Evolutionary conservation across 140 eudicot species (phyloP), one percentile per base, ranked within the genome.

Genomic region (Bidens hawaiensis): DNA sequence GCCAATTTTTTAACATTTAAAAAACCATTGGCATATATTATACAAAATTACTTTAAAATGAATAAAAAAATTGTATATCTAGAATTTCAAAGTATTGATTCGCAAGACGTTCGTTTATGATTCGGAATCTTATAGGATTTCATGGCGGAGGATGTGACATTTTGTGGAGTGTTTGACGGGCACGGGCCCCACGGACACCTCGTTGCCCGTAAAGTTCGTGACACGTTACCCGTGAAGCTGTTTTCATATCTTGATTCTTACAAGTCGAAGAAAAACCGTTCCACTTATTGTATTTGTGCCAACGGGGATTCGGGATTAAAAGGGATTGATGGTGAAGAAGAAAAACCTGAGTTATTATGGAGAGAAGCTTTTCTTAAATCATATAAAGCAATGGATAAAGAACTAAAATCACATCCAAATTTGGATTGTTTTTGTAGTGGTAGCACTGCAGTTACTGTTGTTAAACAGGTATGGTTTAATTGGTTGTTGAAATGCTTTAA

Each of bases 131-230:
- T 82, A 62, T 51, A 93, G 99, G 95, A 93, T 81, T 88, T 85
- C 69, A 88, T 85, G 89, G 68, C 70, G 0, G 99, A 84, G 4
- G 99, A 88, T 79, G 80, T 78, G 68, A 88, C 81, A 10, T 93
- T 93, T 65, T 93, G 96, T 65, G 99, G 99, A 18, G 82, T 93
- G 11, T 93, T 93, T 56, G 99, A 93, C 64, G 99, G 99, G 18
- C 99, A 93, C 60, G 99, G 99, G 27, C 99, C 99, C n/a, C 89
- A 93, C 18, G 99, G 99, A 26, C 99, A 93, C 79, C 85, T 93
- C 13, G 99, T 93, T 64, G 89, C 96, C 33, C 90, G 94, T 56
- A 88, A 88, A 85, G 99, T 93, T 62, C 88, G 99, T 76, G 96
- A 93, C 68, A 64, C 87, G 0, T 65, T 93, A 52, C 99, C 99